phyloP scores from a whole-genome alignment of 495 filamentous ascomycete species.

The Platismatia glauca region DNA sequence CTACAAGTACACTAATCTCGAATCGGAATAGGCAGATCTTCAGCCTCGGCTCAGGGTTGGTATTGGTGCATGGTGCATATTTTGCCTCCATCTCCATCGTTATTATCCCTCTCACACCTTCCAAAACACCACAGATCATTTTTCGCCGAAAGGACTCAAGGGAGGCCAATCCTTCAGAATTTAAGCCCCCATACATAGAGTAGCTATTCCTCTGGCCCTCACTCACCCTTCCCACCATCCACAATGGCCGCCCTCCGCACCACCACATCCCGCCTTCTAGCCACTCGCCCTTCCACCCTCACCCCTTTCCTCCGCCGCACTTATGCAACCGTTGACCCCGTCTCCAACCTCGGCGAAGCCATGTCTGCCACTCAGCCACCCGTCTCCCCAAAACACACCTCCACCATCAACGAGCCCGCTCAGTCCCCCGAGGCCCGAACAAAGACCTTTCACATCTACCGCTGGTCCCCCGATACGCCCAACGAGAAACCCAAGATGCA shows the following conservation, averaged over 20 bases:
- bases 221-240: conserved; percentile 8
- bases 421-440: conserved; percentile 50
- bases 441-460: conserved; percentile 98
- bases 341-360: conserved; percentile 30
- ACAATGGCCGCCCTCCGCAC: conserved; percentile 75
- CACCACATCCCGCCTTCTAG: conserved; percentile 53
- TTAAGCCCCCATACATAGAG: not conserved
- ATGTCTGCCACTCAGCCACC: conserved; percentile 28
- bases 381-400: conserved; percentile 41
- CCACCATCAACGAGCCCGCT: conserved; percentile 47
- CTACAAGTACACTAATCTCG: too few relatives aligned
- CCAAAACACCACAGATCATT: not conserved
- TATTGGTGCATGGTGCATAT: conserved; percentile 11
- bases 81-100: conserved; percentile 11
- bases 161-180: not conserved
- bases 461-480: conserved; percentile 92
- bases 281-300: conserved; percentile 46
- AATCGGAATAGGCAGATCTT: not conserved
- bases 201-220: not conserved
- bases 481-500: conserved; percentile 91
- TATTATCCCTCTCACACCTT: not conserved
- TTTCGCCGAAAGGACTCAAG: too few relatives aligned
- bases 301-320: conserved; percentile 37
- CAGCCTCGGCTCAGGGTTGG: conserved; percentile 15
- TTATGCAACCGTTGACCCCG: conserved; percentile 45